Base-by-base conservation (phyloP, 495 filamentous ascomycete species). In the Entonaema liquescens region DNA sequence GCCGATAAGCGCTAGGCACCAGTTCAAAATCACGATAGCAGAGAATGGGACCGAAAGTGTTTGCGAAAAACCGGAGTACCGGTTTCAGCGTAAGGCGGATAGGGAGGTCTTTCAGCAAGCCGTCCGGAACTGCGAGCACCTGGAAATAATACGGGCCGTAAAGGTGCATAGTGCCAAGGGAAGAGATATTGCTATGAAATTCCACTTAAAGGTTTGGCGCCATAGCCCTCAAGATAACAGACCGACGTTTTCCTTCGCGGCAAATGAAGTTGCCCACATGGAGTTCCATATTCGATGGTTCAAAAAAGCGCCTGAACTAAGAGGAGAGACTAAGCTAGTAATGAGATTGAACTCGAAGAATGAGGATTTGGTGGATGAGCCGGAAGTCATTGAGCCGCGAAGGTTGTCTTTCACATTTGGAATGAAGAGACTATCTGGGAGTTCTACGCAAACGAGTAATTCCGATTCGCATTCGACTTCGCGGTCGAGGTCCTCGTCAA, bases 221-320 rank as follows among this genome's bases (percentile, higher is more conserved):
- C 62, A 49, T 5, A 67, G 36, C 31, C 55, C 67, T 12, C 59
- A 60, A 5, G 62, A 70, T 19, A 62, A 62, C 25, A 29, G 57
- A 28, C 66, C 73, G 29, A 75, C 73, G 8, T 70, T 75, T 11
- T 75, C 73, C 5, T 75, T 75, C 35, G 66, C 62, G 7, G 59
- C 49, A 17, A 59, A 67, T 31, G 58, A 62, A 9, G 29, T 35
- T 2, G 40, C 52, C 28, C 66, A 75, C 29, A 59, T 62, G 8
- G 73, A 75, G 28, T 75, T 67, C 11, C 26, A 29, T 5, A 73
- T 73, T 11, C 66, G 73, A 12, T 75, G 73, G 73, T 75, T 75
- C 49, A 73, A 65, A 44, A 67, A 50, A 19, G 55, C 52, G 5
- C 62, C 70, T 12, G 70, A 75, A 35, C 44, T 72, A 15, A 61